phyloP scores from a whole-genome alignment of 495 filamentous ascomycete genomes.

The Parachaetomium inaequale region DNA sequence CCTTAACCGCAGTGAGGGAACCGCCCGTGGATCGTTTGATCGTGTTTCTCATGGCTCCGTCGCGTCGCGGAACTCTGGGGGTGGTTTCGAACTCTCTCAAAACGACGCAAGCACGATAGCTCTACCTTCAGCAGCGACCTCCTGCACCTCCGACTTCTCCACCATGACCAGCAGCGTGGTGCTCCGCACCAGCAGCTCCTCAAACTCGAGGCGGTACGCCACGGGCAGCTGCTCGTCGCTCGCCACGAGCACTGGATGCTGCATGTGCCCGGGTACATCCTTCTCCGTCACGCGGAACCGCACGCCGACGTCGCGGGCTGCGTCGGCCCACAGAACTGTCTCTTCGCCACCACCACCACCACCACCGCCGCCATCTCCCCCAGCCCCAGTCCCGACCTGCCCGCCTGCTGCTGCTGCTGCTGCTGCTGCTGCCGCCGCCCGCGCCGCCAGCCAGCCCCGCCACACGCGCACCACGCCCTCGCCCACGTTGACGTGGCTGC shows the following conservation, averaged over 20 bases:
- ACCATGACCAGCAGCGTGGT: slow-evolving; percentile 54
- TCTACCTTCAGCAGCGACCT: slow-evolving; percentile 49
- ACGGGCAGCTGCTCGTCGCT: slow-evolving; percentile 55
- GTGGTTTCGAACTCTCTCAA: slow-evolving; percentile 24
- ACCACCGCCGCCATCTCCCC: slow-evolving; percentile 12
- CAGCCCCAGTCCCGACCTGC: not conserved
- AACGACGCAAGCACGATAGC: slow-evolving; percentile 56
- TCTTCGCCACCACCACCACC: not conserved
- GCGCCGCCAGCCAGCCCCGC: slow-evolving; percentile 63
- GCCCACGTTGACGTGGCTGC: slow-evolving; percentile 57
- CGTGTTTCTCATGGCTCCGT: not conserved
- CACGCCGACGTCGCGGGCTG: slow-evolving; percentile 52
- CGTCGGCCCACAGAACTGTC: slow-evolving; percentile 57
- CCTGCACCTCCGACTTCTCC: slow-evolving; percentile 54
- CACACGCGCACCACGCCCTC: slow-evolving; percentile 65
- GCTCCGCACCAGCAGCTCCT: slow-evolving; percentile 62
- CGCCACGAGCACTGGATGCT: slow-evolving; percentile 45
- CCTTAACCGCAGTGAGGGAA: not conserved
- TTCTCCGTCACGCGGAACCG: slow-evolving; percentile 48
- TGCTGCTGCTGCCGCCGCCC: slow-evolving; percentile 13
- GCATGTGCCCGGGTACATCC: slow-evolving; percentile 30
- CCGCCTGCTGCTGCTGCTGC: not conserved
- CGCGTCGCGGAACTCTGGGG: not conserved
- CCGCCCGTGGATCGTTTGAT: not conserved
- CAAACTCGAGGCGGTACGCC: slow-evolving; percentile 57